phyloP scores from a whole-genome alignment of 768 basidiomycete genomes.

The Termitomyces titanicus region DNA sequence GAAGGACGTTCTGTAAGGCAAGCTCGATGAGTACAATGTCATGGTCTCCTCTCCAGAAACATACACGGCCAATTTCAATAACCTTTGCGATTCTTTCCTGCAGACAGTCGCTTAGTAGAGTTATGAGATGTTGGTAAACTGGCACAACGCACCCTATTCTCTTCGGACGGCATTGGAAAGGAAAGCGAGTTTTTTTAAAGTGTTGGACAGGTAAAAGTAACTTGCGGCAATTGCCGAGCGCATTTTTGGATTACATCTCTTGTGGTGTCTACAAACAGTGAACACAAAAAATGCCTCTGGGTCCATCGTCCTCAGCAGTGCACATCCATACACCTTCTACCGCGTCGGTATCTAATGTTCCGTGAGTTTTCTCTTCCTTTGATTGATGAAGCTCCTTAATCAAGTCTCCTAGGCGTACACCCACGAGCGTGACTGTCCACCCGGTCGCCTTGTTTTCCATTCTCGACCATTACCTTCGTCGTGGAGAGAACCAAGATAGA shows the following conservation, averaged over 20 bases:
- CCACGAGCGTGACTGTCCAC: constrained; percentile 76
- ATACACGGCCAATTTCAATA: constrained; percentile 78
- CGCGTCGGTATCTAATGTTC: constrained; percentile 28
- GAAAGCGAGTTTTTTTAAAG: constrained; percentile 11
- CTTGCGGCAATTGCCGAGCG: constrained; percentile 35
- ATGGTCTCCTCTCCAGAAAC: constrained; percentile 21
- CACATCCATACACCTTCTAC: constrained; percentile 37
- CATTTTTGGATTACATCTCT: constrained; percentile 26
- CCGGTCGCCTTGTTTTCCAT: constrained; percentile 93
- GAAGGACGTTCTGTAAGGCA: constrained; percentile 68
- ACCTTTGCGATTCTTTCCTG: constrained; percentile 83
- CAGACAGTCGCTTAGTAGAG: background rate
- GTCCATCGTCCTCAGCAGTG: constrained; percentile 46
- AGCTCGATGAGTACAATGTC: constrained; percentile 2
- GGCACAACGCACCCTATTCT: constrained; percentile 65
- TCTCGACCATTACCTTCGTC: constrained; percentile 94
- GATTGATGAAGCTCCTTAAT: constrained; percentile 2
- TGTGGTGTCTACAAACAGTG: background rate
- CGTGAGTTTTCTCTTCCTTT: constrained; percentile 28
- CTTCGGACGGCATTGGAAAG: constrained; percentile 77
- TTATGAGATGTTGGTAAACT: background rate
- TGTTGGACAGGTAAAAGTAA: constrained; percentile 15
- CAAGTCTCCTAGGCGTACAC: constrained; percentile 52
- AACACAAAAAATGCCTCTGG: constrained; percentile 39
- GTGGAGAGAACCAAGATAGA: constrained; percentile 74